Conservation (phyloP, 2,329 filamentous ascomycete genomes). For the Hysterium pulicare region DNA sequence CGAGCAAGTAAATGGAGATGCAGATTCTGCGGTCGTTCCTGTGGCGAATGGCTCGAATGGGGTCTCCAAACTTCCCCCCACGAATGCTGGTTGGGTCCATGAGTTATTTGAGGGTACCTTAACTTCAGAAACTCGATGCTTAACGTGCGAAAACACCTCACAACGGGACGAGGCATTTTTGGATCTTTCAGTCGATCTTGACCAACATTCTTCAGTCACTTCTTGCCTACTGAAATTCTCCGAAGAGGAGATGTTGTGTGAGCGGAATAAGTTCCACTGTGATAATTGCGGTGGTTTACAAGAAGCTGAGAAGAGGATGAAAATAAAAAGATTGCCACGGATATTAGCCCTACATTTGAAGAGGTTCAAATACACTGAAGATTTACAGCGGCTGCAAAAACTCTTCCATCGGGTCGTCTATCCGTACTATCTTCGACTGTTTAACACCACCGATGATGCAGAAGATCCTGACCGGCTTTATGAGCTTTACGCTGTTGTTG, state of each 20-base stretch:
- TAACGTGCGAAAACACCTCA: conserved; percentile 94
- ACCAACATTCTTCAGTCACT: conserved; percentile 93
- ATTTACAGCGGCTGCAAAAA: conserved; percentile 89
- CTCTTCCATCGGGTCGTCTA: conserved; percentile 96
- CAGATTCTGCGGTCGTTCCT: conserved; percentile 8
- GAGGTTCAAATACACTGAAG: conserved; percentile 97
- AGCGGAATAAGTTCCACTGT: conserved; percentile 98
- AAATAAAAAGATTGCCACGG: conserved; percentile 90
- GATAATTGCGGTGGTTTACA: conserved; percentile 95
- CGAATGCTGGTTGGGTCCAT: conserved; percentile 74
- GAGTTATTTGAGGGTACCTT: conserved; percentile 93
- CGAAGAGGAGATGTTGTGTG: conserved; percentile 94
- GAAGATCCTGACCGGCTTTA: conserved; percentile 92
- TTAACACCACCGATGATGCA: conserved; percentile 95
- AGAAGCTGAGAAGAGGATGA: conserved; percentile 98
- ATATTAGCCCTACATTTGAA: conserved; percentile 92
- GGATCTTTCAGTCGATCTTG: conserved; percentile 91
- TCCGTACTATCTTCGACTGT: conserved; percentile 91
- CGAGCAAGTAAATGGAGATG: conserved; percentile 34
- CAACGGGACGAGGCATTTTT: conserved; percentile 94
- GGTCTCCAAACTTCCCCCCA: background rate
- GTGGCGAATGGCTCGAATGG: background rate
- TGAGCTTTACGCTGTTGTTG: conserved; percentile 93
- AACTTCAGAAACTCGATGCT: conserved; percentile 92
- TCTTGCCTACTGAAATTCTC: conserved; percentile 95